Conservation (phyloP, 352 stramenopile genomes). For the Phytophthora fragariaefolia region DNA sequence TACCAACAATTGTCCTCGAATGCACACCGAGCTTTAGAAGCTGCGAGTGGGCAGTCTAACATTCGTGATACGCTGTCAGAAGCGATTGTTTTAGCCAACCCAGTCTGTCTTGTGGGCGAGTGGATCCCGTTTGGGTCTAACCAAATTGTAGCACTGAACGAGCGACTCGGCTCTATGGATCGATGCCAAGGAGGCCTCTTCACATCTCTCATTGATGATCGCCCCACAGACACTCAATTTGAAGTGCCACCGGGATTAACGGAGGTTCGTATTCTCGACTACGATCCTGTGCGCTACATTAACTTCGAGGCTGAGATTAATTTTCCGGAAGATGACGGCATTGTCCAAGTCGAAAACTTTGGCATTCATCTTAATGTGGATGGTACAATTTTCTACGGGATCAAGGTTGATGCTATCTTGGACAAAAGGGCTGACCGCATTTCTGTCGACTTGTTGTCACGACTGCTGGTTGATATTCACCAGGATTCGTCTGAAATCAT, state of each 20-base stretch:
- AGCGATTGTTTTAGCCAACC: constrained; percentile 94
- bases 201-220: constrained; percentile 90
- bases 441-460: constrained; percentile 94
- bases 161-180: constrained; percentile 95
- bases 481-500: constrained; percentile 94
- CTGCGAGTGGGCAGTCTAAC: constrained; percentile 81
- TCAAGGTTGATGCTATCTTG: constrained; percentile 93
- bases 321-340: constrained; percentile 92
- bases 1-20: constrained; percentile 87
- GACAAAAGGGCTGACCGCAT: constrained; percentile 96
- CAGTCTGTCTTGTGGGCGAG: constrained; percentile 95
- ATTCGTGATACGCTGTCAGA: constrained; percentile 93
- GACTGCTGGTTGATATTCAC: constrained; percentile 95
- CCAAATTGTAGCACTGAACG: constrained; percentile 96
- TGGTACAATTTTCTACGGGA: constrained; percentile 78
- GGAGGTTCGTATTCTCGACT: constrained; percentile 95
- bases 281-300: constrained; percentile 96
- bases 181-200: constrained; percentile 95
- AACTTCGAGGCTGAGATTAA: constrained; percentile 98
- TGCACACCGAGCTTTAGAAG: constrained; percentile 89
- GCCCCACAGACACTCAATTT: constrained; percentile 81
- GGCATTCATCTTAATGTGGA: constrained; percentile 82
- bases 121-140: constrained; percentile 98
- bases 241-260: constrained; percentile 91
- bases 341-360: constrained; percentile 97